Conservation (phyloP, 805 yeast genomes). For the Candida fluviatilis region DNA sequence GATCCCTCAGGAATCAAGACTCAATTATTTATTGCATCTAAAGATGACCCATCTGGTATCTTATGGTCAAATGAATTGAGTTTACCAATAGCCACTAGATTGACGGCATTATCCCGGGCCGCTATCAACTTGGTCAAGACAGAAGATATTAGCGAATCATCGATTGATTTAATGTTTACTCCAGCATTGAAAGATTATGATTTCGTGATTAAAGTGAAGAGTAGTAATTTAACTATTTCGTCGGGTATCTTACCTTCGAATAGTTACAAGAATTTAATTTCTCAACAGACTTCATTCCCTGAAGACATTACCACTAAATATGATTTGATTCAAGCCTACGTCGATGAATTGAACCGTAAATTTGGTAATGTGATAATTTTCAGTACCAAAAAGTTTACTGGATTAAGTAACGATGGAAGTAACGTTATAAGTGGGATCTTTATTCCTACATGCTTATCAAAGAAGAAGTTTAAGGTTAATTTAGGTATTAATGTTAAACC, state of each 20-base stretch:
- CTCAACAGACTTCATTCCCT: constrained; percentile 39
- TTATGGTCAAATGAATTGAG: constrained; percentile 66
- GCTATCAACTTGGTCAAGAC: constrained; percentile 53
- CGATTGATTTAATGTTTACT: constrained; percentile 59
- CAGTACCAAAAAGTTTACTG: constrained; percentile 55
- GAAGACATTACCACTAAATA: constrained; percentile 43
- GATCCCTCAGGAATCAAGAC: constrained; percentile 81
- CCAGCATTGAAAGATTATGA: constrained; percentile 86
- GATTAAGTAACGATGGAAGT: constrained; percentile 50
- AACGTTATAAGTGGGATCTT: constrained; percentile 78
- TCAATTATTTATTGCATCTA: constrained; percentile 80
- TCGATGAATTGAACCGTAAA: constrained; percentile 55
- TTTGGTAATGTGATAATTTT: constrained; percentile 68
- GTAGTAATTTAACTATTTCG: constrained; percentile 38
- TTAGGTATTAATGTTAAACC: constrained; percentile 73
- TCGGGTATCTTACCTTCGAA: constrained; percentile 55
- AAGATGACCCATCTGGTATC: constrained; percentile 81
- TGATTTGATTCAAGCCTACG: constrained; percentile 61
- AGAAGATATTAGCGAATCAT: constrained; percentile 35
- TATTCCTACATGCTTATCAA: constrained; percentile 57
- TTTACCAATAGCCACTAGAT: constrained; percentile 78
- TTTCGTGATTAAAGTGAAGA: constrained; percentile 60
- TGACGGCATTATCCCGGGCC: constrained; percentile 82
- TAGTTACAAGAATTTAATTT: constrained; percentile 59
- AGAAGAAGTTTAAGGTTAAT: constrained; percentile 74